Evolutionary conservation across 352 stramenopile genomes (phyloP).

Genomic region (Globisporangium megalacanthum): DNA sequence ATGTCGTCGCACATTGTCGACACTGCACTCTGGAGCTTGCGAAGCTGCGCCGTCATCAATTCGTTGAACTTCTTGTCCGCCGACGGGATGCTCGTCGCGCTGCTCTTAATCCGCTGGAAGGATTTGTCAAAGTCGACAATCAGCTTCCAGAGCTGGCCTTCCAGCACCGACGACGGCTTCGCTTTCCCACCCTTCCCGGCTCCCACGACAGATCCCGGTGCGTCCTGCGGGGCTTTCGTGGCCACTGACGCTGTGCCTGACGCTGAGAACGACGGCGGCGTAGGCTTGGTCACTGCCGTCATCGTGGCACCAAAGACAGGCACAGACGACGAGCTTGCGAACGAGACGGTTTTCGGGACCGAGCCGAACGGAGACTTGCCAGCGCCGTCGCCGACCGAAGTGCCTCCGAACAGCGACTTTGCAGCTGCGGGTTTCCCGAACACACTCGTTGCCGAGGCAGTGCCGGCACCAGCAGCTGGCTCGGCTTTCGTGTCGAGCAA

Average conservation of each 20-base stretch:
- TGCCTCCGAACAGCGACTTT: conserved; percentile 16
- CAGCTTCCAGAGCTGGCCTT: conserved; percentile 65
- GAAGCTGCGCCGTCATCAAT: conserved; percentile 21
- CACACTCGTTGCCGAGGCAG: background rate
- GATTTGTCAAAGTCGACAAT: conserved; percentile 67
- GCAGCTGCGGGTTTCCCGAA: conserved; percentile 10
- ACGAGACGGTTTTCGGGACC: conserved; percentile 16
- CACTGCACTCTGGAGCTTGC: conserved; percentile 31
- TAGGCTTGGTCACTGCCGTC: conserved; percentile 6
- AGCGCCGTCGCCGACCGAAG: conserved; percentile 2
- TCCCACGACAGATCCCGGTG: background rate
- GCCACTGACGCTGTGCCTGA: background rate
- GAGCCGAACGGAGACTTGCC: conserved; percentile 23
- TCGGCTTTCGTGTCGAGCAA: conserved; percentile 2
- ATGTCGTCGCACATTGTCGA: conserved; percentile 40
- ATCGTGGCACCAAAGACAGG: background rate
- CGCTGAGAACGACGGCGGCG: background rate
- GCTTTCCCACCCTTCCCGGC: conserved; percentile 11
- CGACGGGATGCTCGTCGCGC: conserved; percentile 29
- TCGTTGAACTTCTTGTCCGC: conserved; percentile 23
- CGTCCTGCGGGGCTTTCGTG: conserved; percentile 3
- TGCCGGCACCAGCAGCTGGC: background rate
- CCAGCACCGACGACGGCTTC: conserved; percentile 35
- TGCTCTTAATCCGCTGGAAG: conserved; percentile 42
- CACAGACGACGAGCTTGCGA: conserved; percentile 16